phyloP scores from a whole-genome alignment of 345 rosid species.

The Cardamine resedifolia region DNA sequence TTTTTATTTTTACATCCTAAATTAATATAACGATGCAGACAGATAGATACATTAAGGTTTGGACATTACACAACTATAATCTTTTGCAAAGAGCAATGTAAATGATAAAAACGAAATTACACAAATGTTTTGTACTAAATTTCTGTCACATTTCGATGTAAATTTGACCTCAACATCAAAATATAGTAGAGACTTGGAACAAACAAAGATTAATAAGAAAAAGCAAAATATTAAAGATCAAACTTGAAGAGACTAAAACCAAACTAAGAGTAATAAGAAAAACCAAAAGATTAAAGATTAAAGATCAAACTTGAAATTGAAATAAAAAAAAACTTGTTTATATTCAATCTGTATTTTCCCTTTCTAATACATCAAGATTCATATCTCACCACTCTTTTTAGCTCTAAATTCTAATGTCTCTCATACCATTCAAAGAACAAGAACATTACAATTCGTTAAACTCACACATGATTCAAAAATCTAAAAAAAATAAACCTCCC shows the following conservation, averaged over 20 bases:
- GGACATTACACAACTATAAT: neutral
- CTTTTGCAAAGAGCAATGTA: neutral
- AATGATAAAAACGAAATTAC: neutral
- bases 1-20: neutral
- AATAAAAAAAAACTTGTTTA: constrained; percentile 8
- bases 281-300: neutral
- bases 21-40: neutral
- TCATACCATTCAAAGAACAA: constrained; percentile 22
- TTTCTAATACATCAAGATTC: constrained; percentile 24
- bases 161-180: neutral
- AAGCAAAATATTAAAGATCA: neutral
- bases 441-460: constrained; percentile 13
- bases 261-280: neutral
- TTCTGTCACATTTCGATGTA: neutral
- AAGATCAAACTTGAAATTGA: neutral
- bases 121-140: neutral
- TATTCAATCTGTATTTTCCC: constrained; percentile 5
- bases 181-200: neutral
- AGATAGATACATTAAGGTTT: neutral
- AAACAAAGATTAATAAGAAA: neutral
- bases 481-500: neutral
- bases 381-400: constrained; percentile 21
- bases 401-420: constrained; percentile 17
- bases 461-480: neutral
- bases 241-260: neutral